These are phyloP conservation scores for Salix koriyanagi DNA, from an alignment of 345 rosid species.

Conservation along the genomic window DNA sequence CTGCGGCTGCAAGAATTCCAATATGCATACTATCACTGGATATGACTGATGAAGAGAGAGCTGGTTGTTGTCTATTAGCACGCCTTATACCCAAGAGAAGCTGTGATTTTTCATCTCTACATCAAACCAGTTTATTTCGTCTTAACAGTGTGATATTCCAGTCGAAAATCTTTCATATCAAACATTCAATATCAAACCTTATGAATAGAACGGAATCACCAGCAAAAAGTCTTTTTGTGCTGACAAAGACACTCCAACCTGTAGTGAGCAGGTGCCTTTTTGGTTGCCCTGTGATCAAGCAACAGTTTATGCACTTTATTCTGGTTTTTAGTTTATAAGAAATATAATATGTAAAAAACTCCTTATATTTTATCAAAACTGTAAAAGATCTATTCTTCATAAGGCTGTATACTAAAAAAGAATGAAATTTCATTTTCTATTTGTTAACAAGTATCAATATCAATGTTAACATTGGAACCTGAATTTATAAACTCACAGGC, in stretches of 20 bases:
- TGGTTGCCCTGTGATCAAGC: slow-evolving; percentile 65
- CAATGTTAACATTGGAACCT: background rate
- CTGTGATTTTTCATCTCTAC: slow-evolving; percentile 91
- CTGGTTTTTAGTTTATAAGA: background rate
- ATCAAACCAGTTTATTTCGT: slow-evolving; percentile 17
- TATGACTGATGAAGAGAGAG: slow-evolving; percentile 90
- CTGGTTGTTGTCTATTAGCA: slow-evolving; percentile 85
- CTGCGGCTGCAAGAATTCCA: slow-evolving; percentile 98
- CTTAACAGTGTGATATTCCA: slow-evolving; percentile 10
- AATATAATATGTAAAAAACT: background rate
- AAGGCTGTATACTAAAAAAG: background rate
- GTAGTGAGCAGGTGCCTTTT: slow-evolving; percentile 88
- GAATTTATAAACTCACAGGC: background rate
- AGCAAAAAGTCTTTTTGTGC: slow-evolving; percentile 86
- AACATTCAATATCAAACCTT: slow-evolving; percentile 42
- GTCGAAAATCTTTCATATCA: slow-evolving; percentile 1
- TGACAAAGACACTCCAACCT: slow-evolving; percentile 94
- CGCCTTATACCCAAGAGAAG: slow-evolving; percentile 80
- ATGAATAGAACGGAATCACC: slow-evolving; percentile 93
- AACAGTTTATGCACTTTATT: slow-evolving; percentile 1
- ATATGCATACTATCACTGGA: slow-evolving; percentile 99
- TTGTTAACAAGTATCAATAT: background rate
- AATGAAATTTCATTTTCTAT: background rate
- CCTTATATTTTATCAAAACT: background rate
- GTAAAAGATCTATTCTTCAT: background rate